Evolutionary conservation across 179 eudicot genomes (phyloP).

Genomic region (Beta corolliflora): DNA sequence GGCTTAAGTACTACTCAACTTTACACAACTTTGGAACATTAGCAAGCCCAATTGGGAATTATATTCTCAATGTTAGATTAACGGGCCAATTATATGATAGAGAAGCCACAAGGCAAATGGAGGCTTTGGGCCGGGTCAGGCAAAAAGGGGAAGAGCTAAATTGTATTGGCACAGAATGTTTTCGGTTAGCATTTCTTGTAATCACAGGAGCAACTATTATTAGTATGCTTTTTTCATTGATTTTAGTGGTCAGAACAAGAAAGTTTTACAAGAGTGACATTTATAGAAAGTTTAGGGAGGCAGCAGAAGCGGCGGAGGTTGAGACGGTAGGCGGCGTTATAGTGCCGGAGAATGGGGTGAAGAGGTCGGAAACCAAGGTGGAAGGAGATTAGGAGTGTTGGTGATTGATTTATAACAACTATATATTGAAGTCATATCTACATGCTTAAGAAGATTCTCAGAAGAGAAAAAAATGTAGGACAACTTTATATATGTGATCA

Average conservation of each 20-base stretch:
- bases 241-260: conserved; percentile 34
- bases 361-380: conserved; percentile 2
- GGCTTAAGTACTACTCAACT: conserved; percentile 39
- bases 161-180: conserved; percentile 32
- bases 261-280: conserved; percentile 38
- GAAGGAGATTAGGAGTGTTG: neutral
- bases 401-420: neutral
- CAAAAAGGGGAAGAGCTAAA: conserved; percentile 13
- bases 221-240: conserved; percentile 30
- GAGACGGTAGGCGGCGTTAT: conserved; percentile 2
- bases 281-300: conserved; percentile 29
- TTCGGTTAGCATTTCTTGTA: conserved; percentile 32
- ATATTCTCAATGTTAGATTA: conserved; percentile 32
- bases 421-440: too few species aligned
- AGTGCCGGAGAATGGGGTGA: conserved; percentile 1
- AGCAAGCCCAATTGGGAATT: conserved; percentile 39
- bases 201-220: conserved; percentile 30
- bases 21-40: conserved; percentile 37
- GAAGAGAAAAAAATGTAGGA: neutral
- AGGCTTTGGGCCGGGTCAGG: conserved; percentile 12
- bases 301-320: neutral
- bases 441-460: too few species aligned
- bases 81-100: conserved; percentile 35
- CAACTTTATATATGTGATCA: too few species aligned
- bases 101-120: conserved; percentile 30